Evolutionary conservation across 495 filamentous ascomycete species (phyloP).

Genomic region (Penicillium subrubescens): DNA sequence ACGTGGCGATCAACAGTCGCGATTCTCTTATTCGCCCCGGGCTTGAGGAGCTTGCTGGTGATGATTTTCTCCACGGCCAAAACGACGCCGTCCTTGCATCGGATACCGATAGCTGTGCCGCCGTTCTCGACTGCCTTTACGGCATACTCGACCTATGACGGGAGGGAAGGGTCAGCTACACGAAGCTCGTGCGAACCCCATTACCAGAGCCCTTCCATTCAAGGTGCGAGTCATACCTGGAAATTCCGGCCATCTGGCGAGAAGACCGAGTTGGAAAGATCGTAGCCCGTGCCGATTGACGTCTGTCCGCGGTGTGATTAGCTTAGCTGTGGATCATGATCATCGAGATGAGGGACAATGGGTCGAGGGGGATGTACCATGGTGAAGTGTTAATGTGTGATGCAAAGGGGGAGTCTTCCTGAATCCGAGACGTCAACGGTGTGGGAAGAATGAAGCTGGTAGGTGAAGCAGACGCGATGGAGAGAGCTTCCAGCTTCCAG

Average conservation of each 20-base stretch:
- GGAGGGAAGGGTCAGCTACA: background rate
- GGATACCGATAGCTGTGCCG: constrained; percentile 92
- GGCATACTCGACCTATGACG: constrained; percentile 83
- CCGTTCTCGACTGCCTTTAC: constrained; percentile 98
- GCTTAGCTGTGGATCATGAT: constrained; percentile 13
- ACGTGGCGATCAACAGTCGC: constrained; percentile 91
- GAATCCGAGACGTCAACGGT: constrained; percentile 5
- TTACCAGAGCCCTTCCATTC: background rate
- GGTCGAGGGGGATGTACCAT: constrained; percentile 33
- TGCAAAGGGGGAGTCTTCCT: constrained; percentile 6
- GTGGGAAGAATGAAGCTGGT: constrained; percentile 11
- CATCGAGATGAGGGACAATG: background rate
- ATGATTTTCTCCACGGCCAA: constrained; percentile 96
- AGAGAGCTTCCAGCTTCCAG: constrained; percentile 24
- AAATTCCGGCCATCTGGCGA: constrained; percentile 98
- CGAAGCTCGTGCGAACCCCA: constrained; percentile 3
- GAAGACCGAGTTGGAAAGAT: constrained; percentile 99
- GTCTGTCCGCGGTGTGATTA: constrained; percentile 58
- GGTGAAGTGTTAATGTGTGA: constrained; percentile 21
- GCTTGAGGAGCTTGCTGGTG: constrained; percentile 90
- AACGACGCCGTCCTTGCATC: constrained; percentile 96
- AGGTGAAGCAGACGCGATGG: constrained; percentile 21
- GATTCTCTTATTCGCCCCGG: constrained; percentile 93
- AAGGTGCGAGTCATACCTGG: constrained; percentile 56
- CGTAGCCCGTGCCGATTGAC: constrained; percentile 99